Evolutionary conservation across 805 yeast species (phyloP).

Genomic region (Yarrowia alimentaria): DNA sequence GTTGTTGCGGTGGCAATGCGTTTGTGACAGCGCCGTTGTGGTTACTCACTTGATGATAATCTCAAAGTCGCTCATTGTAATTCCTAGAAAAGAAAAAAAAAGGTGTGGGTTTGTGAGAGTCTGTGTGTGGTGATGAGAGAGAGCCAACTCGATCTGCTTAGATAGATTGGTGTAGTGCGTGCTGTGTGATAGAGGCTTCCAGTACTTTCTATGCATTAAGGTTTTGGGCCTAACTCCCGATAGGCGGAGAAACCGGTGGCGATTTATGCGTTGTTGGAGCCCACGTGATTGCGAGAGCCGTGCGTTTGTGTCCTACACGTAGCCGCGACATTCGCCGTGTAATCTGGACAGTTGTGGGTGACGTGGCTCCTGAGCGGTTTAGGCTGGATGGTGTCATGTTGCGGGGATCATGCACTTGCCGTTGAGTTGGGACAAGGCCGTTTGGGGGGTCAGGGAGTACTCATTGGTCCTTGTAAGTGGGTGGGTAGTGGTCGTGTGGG

Average conservation of each 20-base stretch:
- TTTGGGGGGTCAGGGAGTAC: too few species aligned
- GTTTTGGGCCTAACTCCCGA: conserved; percentile 24
- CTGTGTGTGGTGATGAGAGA: conserved; percentile 8
- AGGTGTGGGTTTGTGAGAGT: conserved; percentile 1
- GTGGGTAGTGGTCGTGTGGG: too few species aligned
- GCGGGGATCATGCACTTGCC: too few species aligned
- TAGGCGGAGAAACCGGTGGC: conserved; percentile 28
- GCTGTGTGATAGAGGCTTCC: conserved; percentile 20
- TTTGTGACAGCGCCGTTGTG: not conserved
- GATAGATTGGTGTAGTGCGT: too few species aligned
- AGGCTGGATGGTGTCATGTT: too few species aligned
- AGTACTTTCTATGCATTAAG: conserved; percentile 21
- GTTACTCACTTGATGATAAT: conserved; percentile 25
- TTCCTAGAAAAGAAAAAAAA: too few species aligned
- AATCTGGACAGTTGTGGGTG: too few species aligned
- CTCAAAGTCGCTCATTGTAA: conserved; percentile 26
- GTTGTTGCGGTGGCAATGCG: not conserved
- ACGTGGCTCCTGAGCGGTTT: too few species aligned
- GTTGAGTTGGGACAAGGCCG: too few species aligned
- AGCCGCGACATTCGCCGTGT: too few species aligned
- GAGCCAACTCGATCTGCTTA: not conserved
- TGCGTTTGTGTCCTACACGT: too few species aligned
- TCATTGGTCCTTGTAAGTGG: too few species aligned
- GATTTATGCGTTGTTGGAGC: not conserved
- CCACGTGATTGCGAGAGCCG: not conserved